Evolutionary conservation across 495 filamentous ascomycete genomes (phyloP).

Genomic region (Aspergillus campestris): DNA sequence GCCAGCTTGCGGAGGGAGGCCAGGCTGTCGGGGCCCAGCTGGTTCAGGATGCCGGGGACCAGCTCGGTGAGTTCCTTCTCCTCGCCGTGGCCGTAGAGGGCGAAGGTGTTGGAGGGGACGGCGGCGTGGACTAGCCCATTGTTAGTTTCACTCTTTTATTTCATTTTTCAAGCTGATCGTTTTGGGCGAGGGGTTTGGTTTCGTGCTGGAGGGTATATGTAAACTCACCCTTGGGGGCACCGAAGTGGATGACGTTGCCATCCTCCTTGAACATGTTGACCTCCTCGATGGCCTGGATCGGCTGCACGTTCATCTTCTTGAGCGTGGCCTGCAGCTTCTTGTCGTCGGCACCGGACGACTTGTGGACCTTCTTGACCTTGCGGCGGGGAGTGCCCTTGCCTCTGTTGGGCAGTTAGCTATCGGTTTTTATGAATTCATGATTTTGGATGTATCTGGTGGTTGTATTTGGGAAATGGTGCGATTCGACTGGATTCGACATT

Average conservation of each 20-base stretch:
- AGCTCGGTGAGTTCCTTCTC: slow-evolving; percentile 99
- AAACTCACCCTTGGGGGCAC: slow-evolving; percentile 81
- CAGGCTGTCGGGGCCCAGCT: slow-evolving; percentile 96
- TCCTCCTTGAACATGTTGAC: slow-evolving; percentile 99
- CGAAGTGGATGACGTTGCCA: slow-evolving; percentile 99
- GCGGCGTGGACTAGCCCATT: slow-evolving; percentile 97
- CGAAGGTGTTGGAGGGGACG: slow-evolving; percentile 95
- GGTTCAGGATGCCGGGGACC: slow-evolving; percentile 98
- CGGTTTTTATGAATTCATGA: slow-evolving; percentile 1
- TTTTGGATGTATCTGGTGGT: neutral
- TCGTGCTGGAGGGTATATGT: no score
- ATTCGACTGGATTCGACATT: no score
- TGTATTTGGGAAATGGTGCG: no score
- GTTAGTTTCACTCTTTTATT: no score
- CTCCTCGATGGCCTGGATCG: slow-evolving; percentile 98
- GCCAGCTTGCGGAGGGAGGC: slow-evolving; percentile 95
- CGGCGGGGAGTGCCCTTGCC: slow-evolving; percentile 97
- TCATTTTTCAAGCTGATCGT: no score
- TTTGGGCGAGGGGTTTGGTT: no score
- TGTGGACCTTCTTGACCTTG: slow-evolving; percentile 96
- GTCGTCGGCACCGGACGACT: slow-evolving; percentile 85
- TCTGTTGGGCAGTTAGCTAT: slow-evolving; percentile 36
- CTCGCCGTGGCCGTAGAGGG: slow-evolving; percentile 97
- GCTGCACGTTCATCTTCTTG: slow-evolving; percentile 94
- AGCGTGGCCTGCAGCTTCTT: slow-evolving; percentile 95